phyloP scores from a whole-genome alignment of 768 basidiomycete species.

The Pleurotus eryngii region DNA sequence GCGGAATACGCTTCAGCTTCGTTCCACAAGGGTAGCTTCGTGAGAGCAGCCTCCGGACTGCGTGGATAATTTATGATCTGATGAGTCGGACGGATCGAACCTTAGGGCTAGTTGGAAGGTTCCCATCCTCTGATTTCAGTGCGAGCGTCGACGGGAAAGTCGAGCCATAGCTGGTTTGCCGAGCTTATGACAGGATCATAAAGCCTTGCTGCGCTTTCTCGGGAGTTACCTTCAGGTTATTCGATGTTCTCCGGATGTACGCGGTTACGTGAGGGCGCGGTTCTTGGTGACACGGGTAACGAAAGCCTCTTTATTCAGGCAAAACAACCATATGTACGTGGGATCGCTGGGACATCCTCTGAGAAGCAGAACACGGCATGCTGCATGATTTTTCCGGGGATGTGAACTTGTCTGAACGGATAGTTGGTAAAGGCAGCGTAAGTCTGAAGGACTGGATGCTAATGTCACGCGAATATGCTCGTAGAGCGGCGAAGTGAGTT shows the following conservation, averaged over 20 bases:
- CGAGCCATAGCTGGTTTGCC: not conserved
- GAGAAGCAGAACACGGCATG: not conserved
- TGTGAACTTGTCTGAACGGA: too few relatives aligned
- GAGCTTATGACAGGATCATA: not conserved
- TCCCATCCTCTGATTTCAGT: constrained; percentile 3
- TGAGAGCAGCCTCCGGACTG: not conserved
- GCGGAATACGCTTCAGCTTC: not conserved
- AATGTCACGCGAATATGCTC: too few relatives aligned
- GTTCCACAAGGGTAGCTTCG: constrained; percentile 2
- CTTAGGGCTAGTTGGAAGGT: not conserved
- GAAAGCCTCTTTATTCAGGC: not conserved
- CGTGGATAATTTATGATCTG: not conserved
- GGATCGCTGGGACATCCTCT: not conserved
- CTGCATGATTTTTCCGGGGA: not conserved
- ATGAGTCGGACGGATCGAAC: not conserved
- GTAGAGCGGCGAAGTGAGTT: too few relatives aligned
- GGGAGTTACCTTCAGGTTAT: not conserved
- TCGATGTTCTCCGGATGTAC: not conserved
- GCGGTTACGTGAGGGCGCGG: not conserved
- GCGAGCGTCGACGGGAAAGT: not conserved
- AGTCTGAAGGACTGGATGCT: too few relatives aligned
- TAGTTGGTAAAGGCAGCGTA: too few relatives aligned
- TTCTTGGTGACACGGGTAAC: too few relatives aligned
- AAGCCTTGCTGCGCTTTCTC: not conserved
- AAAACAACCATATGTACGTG: not conserved